Evolutionary conservation across 805 yeast genomes (phyloP), one percentile per base, ranked within the genome.

Genomic region (Saccharomyces jurei): DNA sequence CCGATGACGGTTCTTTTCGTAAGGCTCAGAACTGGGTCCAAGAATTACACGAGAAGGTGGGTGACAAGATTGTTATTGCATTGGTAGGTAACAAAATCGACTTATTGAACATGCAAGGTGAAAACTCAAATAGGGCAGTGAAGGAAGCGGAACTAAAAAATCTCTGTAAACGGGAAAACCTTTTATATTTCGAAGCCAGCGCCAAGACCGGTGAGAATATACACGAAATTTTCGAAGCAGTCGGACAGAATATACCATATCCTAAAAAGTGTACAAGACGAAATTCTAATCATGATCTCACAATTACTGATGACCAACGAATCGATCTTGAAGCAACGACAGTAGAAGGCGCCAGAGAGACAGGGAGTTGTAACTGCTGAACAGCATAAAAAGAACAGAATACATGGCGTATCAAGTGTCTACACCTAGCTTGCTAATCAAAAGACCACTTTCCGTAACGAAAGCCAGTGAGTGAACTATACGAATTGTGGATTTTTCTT

Each of bases 1-100:
- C 98, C 41, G 90, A 90, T 67, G 96, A 97, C 2, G 92, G 95
- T 11, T 86, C 96, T 28, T 92, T 92, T 64, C 84, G 89, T 63
- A 90, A 92, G 71, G 98, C 98, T 8, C 86, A 97, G 63, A 97
- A 92, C 73, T 92, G 99, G 99, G 96, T 92, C 53, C 87, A 87
- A 66, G 98, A 92, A 70, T 79, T 92, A 62, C 96, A 89, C 67
- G 96, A 91, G 61, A 97, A 91, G 73, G 97, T 97, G 21, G 79
- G 87, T n/a, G 87, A 88, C 58, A 90, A 86, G 58, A 92, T 92
- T 51, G 82, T 89, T 55, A 90, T 92, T 70, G 98, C 98, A 2
- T 77, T 92, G 44, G 96, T 91, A 29, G 99, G 97, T 32, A 92
- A 91, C 76, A 92, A 92, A 73, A 80, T 82, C 56, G 99, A 92